Conservation (phyloP, 768 basidiomycete species). For the Lactarius hengduanensis region DNA sequence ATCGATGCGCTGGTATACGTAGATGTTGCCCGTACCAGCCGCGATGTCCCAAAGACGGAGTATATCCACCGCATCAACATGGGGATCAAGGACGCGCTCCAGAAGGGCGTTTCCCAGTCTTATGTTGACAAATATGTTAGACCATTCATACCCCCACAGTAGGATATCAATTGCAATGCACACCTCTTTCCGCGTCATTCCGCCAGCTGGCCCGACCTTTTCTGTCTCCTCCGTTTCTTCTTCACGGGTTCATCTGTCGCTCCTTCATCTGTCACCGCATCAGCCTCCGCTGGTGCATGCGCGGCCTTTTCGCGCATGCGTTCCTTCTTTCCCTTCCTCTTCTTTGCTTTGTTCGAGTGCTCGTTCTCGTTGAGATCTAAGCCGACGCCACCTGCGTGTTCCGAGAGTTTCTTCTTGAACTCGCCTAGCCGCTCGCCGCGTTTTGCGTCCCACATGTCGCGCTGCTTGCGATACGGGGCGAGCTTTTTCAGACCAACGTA, state of each 20-base stretch:
- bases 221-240: slow-evolving; percentile 45
- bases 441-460: slow-evolving; percentile 59
- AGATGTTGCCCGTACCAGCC: slow-evolving; percentile 10
- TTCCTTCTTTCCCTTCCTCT: slow-evolving; percentile 71
- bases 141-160: slow-evolving; percentile 23
- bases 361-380: slow-evolving; percentile 23
- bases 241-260: slow-evolving; percentile 31
- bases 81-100: slow-evolving; percentile 15
- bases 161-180: not conserved
- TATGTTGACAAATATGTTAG: slow-evolving; percentile 23
- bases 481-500: slow-evolving; percentile 87
- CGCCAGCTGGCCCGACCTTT: slow-evolving; percentile 31
- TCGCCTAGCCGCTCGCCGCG: slow-evolving; percentile 68
- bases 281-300: slow-evolving; percentile 31
- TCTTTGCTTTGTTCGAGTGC: slow-evolving; percentile 45
- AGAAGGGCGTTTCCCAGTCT: slow-evolving; percentile 13
- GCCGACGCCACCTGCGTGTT: slow-evolving; percentile 37
- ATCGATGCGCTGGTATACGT: slow-evolving; percentile 19
- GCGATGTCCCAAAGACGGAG: slow-evolving; percentile 19
- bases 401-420: slow-evolving; percentile 60
- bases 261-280: slow-evolving; percentile 24
- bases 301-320: slow-evolving; percentile 49
- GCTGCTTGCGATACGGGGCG: slow-evolving; percentile 80
- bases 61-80: slow-evolving; percentile 26
- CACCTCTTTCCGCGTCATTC: not conserved